Evolutionary conservation across 106 monocot genomes (phyloP).

Genomic region (Acorus calamus): DNA sequence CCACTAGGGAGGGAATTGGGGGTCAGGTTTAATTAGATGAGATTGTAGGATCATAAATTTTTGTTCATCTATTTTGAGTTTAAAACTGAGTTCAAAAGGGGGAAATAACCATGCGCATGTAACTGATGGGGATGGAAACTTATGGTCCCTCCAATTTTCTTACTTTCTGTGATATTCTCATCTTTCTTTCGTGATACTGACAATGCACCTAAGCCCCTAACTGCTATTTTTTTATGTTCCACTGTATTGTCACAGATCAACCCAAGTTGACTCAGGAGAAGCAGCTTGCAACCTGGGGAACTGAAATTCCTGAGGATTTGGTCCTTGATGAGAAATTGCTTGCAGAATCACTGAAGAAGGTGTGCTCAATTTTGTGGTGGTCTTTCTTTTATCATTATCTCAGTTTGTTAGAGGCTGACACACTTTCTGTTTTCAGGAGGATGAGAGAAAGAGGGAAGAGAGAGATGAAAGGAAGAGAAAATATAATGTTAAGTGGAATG

Average conservation of each 20-base stretch:
- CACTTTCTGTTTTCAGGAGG: conserved; percentile 43
- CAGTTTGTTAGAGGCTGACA: conserved; percentile 2
- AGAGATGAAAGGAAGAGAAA: conserved; percentile 89
- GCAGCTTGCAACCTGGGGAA: conserved; percentile 76
- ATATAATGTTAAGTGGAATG: conserved; percentile 83
- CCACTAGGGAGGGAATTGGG: no score
- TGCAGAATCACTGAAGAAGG: conserved; percentile 74
- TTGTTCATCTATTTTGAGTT: no score
- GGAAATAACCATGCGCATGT: no score
- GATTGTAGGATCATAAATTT: no score
- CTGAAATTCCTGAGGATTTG: conserved; percentile 74
- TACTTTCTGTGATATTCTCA: no score
- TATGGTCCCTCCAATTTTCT: no score
- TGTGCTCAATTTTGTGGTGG: background rate
- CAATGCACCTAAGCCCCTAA: no score
- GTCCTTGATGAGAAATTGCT: conserved; percentile 65
- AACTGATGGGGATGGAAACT: no score
- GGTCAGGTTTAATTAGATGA: no score
- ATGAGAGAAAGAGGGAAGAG: conserved; percentile 74
- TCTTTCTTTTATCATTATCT: background rate
- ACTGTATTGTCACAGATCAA: conserved; percentile 26
- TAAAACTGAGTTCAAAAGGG: no score
- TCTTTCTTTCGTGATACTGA: no score
- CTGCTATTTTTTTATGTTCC: no score
- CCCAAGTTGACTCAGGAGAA: conserved; percentile 52